Base-by-base conservation (phyloP, 106 monocot genomes). In the Allium fistulosum region DNA sequence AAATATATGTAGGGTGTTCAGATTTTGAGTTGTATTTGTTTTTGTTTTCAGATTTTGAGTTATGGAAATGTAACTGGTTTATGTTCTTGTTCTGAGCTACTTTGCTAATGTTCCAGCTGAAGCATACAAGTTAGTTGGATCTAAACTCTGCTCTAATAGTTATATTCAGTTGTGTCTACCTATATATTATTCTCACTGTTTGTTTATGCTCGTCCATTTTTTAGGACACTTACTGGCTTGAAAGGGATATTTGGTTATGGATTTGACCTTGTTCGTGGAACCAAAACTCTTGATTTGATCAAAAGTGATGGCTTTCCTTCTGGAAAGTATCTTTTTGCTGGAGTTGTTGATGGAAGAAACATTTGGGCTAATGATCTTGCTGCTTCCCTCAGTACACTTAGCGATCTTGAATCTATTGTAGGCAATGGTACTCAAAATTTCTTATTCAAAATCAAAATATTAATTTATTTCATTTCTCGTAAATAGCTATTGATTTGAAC, bases 71-170 rank as follows among this genome's bases (percentile, higher is more conserved):
- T n/a, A n/a, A n/a, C n/a, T n/a, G n/a, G n/a, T n/a, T n/a, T n/a
- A 72, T 64, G 72, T 48, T 28, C 52, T 64, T 17, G 57, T 72
- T 64, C 63, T 61, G 45, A 72, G 61, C 63, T 72, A 72, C 51
- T 72, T 72, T 56, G 72, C 72, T 0, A 63, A 72, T 72, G 72
- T 72, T 46, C 72, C 93, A 59, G 59, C 59, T 59, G 59, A 59
- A 9, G 59, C 53, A 11, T 55, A 55, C 53, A 55, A 55, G 53
- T 55, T 55, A 15, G 53, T 55, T 55, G 37, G 37, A 37, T 37
- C 37, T 1, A 2, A 37, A 5, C 37, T 37, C 37, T 37, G 37
- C 1, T 37, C 37, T 37, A 37, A 37, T 37, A 37, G 5, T 37
- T 37, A 37, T 37, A 37, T 37, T 37, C 37, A 37, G 37, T 37